Evolutionary conservation across 179 eudicot genomes (phyloP).

Genomic region (Silene vulgaris): DNA sequence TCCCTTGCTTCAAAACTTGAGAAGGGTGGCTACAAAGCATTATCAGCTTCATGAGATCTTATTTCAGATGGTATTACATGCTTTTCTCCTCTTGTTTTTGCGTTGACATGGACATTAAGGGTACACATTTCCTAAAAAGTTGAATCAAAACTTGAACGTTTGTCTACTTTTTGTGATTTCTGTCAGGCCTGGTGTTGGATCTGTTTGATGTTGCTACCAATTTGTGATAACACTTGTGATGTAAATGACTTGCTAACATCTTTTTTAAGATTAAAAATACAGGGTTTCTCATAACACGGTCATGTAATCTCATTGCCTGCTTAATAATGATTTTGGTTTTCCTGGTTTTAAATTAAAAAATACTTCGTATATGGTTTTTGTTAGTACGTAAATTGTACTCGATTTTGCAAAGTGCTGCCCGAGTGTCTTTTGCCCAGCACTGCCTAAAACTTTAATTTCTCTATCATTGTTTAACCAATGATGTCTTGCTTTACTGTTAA

Average conservation of each 20-base stretch:
- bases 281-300: not conserved
- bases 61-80: slow-evolving; percentile 21
- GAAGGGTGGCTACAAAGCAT: slow-evolving; percentile 78
- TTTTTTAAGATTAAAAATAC: not conserved
- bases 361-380: too few relatives aligned
- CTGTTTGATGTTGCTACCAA: slow-evolving; percentile 6
- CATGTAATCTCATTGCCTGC: slow-evolving; percentile 1
- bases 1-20: slow-evolving; percentile 89
- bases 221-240: not conserved
- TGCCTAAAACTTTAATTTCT: too few relatives aligned
- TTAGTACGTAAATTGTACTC: too few relatives aligned
- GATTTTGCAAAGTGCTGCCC: too few relatives aligned
- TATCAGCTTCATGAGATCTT: slow-evolving; percentile 41
- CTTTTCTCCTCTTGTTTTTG: slow-evolving; percentile 15
- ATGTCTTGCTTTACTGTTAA: not conserved
- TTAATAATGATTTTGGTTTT: not conserved
- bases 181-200: not conserved
- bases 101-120: not conserved
- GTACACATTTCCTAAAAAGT: too few relatives aligned
- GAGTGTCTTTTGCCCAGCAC: too few relatives aligned
- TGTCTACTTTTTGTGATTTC: too few relatives aligned
- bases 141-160: too few relatives aligned
- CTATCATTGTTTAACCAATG: not conserved
- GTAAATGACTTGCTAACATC: not conserved
- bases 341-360: too few relatives aligned